These are phyloP conservation scores for Colletotrichum sp. DNA, from an alignment of 2,329 filamentous ascomycete genomes.

Conservation along the genomic window DNA sequence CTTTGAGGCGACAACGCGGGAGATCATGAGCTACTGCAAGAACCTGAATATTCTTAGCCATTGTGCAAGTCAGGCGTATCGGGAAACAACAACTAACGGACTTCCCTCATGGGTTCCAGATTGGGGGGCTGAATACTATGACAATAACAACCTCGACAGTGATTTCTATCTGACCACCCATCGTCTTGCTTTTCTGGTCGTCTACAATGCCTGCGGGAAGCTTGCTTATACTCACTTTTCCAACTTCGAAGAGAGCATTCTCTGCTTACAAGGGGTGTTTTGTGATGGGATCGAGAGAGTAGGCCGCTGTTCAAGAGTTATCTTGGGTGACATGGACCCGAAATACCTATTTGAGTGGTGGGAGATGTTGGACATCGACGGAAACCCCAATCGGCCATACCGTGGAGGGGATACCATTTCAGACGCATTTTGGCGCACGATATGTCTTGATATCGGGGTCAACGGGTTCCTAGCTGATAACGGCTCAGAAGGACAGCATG, in stretches of 20 bases:
- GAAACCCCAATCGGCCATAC: background rate
- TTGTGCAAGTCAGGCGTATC: background rate
- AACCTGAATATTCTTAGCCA: background rate
- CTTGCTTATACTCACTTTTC: rapidly evolving
- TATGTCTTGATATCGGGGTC: background rate
- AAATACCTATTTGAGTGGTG: background rate
- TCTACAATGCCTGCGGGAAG: rapidly evolving
- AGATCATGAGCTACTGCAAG: background rate
- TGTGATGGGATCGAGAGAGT: background rate
- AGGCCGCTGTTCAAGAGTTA: no score
- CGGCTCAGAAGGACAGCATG: rapidly evolving
- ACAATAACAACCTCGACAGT: background rate
- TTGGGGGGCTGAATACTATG: background rate
- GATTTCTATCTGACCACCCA: background rate
- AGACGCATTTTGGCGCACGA: background rate
- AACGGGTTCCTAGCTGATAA: background rate
- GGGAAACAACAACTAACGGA: background rate
- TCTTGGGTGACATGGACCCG: no score
- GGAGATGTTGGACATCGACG: background rate
- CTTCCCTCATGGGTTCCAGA: background rate
- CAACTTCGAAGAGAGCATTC: background rate
- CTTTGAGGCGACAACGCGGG: background rate
- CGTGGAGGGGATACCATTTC: background rate
- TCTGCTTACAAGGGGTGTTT: background rate
- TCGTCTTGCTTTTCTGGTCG: background rate